Percentiles rank a stretch among this genome's conserved stretches.
Evolutionary conservation across 306 rosid genomes (phyloP).

Genomic region (Heteromeles arbutifolia): DNA sequence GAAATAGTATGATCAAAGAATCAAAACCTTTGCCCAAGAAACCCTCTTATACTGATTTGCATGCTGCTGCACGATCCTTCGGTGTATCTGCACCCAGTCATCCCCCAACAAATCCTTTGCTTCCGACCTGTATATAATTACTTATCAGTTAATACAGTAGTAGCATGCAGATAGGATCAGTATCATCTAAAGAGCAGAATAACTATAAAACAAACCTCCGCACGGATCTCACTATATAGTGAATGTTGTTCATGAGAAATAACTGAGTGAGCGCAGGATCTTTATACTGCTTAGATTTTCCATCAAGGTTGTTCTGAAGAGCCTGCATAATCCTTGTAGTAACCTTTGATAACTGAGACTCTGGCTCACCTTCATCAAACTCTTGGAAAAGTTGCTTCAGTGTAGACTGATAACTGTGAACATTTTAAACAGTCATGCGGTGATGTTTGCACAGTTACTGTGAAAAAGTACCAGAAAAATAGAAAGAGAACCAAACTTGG

Average conservation of each 20-base stretch:
- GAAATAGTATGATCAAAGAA: conserved; percentile 3
- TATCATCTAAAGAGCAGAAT: not conserved
- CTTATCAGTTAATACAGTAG: not conserved
- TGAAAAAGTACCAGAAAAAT: not conserved
- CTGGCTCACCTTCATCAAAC: conserved; percentile 55
- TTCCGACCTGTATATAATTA: conserved; percentile 61
- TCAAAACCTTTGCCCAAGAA: conserved; percentile 90
- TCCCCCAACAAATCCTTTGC: conserved; percentile 96
- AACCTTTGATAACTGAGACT: conserved; percentile 56
- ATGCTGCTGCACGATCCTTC: conserved; percentile 96
- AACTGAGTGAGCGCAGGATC: conserved; percentile 84
- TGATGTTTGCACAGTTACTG: not conserved
- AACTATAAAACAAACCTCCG: conserved; percentile 49
- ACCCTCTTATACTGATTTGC: conserved; percentile 95
- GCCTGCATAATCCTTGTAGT: conserved; percentile 93
- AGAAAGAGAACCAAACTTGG: not conserved
- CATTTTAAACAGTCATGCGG: conserved; percentile 11
- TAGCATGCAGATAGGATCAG: conserved; percentile 6
- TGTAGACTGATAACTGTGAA: conserved; percentile 70
- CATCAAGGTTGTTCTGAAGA: conserved; percentile 93
- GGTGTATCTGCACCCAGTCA: conserved; percentile 98
- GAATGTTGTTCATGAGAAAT: conserved; percentile 98
- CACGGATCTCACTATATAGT: conserved; percentile 95
- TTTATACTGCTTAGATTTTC: conserved; percentile 88
- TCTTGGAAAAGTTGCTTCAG: conserved; percentile 79